phyloP scores from a whole-genome alignment of 2,329 filamentous ascomycete species.

The Pseudogymnoascus sp. region DNA sequence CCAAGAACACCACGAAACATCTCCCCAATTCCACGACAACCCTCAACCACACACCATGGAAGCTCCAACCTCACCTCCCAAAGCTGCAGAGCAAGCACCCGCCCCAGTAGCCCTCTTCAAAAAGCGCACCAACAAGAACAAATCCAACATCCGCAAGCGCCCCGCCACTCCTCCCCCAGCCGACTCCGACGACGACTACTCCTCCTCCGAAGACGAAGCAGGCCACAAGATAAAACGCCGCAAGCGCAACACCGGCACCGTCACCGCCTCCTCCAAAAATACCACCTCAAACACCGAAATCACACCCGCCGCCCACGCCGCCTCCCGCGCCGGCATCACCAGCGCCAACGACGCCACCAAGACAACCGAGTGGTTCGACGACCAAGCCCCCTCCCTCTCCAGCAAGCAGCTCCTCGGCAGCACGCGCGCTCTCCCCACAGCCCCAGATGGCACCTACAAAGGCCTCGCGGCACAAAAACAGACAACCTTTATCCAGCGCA shows the following conservation, averaged over 20 bases:
- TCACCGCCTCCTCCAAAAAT: conserved; percentile 56
- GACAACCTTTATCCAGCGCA: conserved; percentile 67
- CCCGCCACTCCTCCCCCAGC: conserved; percentile 68
- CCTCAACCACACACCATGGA: background rate
- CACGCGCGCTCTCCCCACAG: conserved; percentile 36
- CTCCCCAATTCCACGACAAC: background rate
- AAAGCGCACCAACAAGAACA: conserved; percentile 70
- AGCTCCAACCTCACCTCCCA: background rate
- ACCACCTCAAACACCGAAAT: conserved; percentile 37
- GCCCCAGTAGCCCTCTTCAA: conserved; percentile 63
- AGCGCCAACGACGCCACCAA: conserved; percentile 83
- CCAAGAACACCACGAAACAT: background rate
- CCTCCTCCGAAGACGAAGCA: conserved; percentile 65
- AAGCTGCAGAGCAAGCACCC: conserved; percentile 56
- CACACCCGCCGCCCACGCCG: conserved; percentile 47
- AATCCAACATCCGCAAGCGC: conserved; percentile 72
- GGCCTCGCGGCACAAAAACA: conserved; percentile 60
- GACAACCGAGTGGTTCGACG: conserved; percentile 81
- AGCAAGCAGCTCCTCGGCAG: conserved; percentile 51
- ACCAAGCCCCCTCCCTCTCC: conserved; percentile 37
- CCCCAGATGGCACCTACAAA: conserved; percentile 64
- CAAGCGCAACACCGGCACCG: conserved; percentile 57
- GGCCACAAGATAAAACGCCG: conserved; percentile 73
- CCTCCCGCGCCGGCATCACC: conserved; percentile 56
- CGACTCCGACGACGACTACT: conserved; percentile 51